Conservation (phyloP, 2,329 filamentous ascomycete species). For the Harringtonia lauricola region DNA sequence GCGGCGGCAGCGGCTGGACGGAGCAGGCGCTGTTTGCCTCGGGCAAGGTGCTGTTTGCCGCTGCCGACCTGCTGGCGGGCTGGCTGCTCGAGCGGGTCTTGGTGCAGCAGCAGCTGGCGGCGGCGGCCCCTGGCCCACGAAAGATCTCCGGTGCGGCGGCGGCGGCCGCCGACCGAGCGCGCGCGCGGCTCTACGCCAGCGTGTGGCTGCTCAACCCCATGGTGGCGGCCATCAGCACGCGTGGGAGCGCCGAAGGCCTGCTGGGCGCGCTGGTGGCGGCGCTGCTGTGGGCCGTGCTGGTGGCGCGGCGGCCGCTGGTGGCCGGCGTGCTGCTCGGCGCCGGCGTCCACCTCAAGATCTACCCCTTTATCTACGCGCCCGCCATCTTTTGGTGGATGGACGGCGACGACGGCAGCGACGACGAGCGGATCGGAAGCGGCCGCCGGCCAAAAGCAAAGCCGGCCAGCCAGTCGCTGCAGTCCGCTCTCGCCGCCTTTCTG, state of each 20-base stretch:
- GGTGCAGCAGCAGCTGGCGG: constrained; percentile 3
- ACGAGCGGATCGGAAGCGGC: constrained; percentile 31
- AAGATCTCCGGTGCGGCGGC: neutral
- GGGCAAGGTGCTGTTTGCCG: constrained; percentile 79
- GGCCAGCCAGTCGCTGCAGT: constrained; percentile 10
- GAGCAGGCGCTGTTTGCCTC: constrained; percentile 57
- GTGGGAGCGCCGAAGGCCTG: constrained; percentile 87
- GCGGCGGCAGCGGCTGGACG: constrained; percentile 12
- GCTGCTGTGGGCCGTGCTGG: constrained; percentile 65
- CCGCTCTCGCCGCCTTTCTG: constrained; percentile 28
- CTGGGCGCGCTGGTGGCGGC: constrained; percentile 75
- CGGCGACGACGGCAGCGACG: too few species aligned
- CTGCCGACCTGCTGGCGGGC: constrained; percentile 74
- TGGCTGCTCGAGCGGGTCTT: constrained; percentile 53
- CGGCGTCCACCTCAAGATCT: constrained; percentile 95
- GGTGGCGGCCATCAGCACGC: constrained; percentile 92
- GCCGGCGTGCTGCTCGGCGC: constrained; percentile 71
- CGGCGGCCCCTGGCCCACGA: neutral
- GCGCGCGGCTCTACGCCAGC: constrained; percentile 65
- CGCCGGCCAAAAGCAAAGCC: constrained; percentile 1
- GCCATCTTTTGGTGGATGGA: constrained; percentile 76
- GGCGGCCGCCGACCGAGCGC: constrained; percentile 16
- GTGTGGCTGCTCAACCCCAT: constrained; percentile 97
- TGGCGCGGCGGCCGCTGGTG: constrained; percentile 48
- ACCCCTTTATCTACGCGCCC: constrained; percentile 89